Conservation (phyloP, 495 filamentous ascomycete species). For the Symbiotaphrina buchneri region DNA sequence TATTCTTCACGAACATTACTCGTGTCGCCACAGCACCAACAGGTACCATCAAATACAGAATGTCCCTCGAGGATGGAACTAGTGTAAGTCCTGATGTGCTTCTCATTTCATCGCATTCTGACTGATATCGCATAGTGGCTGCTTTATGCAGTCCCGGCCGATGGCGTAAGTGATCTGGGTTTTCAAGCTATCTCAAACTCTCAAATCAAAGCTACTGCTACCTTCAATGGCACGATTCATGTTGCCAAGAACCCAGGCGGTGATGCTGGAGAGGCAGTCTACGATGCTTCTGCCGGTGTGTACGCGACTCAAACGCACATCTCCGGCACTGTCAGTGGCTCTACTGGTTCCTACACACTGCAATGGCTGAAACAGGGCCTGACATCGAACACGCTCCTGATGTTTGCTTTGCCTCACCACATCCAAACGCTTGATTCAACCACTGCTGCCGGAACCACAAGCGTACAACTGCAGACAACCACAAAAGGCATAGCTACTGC, state of each 20-base stretch:
- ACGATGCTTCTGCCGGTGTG: constrained; percentile 54
- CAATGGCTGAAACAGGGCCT: constrained; percentile 42
- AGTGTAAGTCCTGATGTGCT: constrained; percentile 6
- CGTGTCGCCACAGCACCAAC: constrained; percentile 28
- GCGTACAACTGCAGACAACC: constrained; percentile 48
- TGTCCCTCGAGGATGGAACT: constrained; percentile 45
- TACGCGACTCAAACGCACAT: constrained; percentile 41
- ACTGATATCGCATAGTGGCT: constrained; percentile 31
- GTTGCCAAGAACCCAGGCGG: constrained; percentile 49
- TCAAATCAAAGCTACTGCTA: constrained; percentile 22
- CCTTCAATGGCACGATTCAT: constrained; percentile 53
- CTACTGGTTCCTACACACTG: constrained; percentile 47
- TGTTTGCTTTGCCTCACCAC: constrained; percentile 87
- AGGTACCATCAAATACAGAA: constrained; percentile 58
- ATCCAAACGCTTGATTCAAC: constrained; percentile 40
- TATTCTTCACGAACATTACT: constrained; percentile 48
- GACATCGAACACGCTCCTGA: constrained; percentile 28
- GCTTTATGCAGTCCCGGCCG: constrained; percentile 43
- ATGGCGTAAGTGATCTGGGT: constrained; percentile 18
- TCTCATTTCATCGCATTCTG: not conserved
- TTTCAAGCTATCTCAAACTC: constrained; percentile 21
- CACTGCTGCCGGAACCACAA: constrained; percentile 30
- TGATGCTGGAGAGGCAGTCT: constrained; percentile 35
- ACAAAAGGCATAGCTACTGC: constrained; percentile 67
- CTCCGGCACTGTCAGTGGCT: constrained; percentile 32